Conservation (phyloP, 352 stramenopile species). For the Pythium biforme region DNA sequence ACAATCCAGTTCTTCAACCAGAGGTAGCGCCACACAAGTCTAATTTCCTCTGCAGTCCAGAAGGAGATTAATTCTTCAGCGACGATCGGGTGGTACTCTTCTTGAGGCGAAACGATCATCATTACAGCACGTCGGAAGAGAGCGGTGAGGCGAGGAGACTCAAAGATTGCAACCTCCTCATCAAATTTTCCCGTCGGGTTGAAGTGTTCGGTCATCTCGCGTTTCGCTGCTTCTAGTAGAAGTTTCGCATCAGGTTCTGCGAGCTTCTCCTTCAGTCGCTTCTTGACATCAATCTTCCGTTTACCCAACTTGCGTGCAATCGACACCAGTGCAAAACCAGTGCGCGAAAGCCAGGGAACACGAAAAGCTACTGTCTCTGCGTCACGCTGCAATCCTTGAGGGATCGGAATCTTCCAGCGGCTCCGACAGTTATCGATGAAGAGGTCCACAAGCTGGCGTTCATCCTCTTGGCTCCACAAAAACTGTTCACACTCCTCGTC, state of each 20-base stretch:
- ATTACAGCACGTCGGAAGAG: slow-evolving; percentile 78
- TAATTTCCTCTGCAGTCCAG: slow-evolving; percentile 71
- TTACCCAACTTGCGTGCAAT: slow-evolving; percentile 67
- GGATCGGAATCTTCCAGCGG: slow-evolving; percentile 61
- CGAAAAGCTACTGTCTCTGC: slow-evolving; percentile 62
- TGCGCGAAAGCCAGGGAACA: slow-evolving; percentile 53
- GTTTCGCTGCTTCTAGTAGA: slow-evolving; percentile 57
- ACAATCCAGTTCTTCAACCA: slow-evolving; percentile 89
- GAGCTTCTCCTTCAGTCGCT: slow-evolving; percentile 68
- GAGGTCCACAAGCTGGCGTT: slow-evolving; percentile 56
- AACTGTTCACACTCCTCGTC: slow-evolving; percentile 28
- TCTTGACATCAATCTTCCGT: slow-evolving; percentile 77
- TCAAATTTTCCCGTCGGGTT: slow-evolving; percentile 59
- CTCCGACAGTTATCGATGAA: slow-evolving; percentile 70
- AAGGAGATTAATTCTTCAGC: slow-evolving; percentile 83
- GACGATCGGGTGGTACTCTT: slow-evolving; percentile 76
- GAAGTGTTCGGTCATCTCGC: slow-evolving; percentile 36
- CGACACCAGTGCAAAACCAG: slow-evolving; percentile 58
- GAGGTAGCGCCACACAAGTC: slow-evolving; percentile 78
- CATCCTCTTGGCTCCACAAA: slow-evolving; percentile 54
- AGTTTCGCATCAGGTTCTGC: slow-evolving; percentile 57
- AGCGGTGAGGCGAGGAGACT: slow-evolving; percentile 56
- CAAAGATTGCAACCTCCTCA: slow-evolving; percentile 61
- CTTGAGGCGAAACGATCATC: slow-evolving; percentile 71
- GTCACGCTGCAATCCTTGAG: slow-evolving; percentile 55